Evolutionary conservation across 192 early-diverging fungal genomes (phyloP).

Genomic region (Umbelopsis vinacea): DNA sequence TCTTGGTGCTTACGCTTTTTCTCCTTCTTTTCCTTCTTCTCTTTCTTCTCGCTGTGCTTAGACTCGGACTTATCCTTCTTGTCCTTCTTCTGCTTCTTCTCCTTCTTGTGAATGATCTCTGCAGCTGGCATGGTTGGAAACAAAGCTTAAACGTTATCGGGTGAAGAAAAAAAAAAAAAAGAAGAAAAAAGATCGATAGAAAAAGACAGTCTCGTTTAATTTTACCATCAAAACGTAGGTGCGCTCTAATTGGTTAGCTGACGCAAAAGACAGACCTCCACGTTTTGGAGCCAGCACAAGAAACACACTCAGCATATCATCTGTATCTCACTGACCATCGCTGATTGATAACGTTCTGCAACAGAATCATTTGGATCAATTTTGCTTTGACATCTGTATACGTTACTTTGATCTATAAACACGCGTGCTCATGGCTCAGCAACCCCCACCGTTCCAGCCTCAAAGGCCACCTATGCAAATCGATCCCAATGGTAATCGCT

Average conservation of each 20-base stretch:
- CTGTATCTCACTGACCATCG: not conserved
- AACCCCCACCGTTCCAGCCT: constrained; percentile 21
- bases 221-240: not conserved
- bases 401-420: not conserved
- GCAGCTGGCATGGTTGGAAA: constrained; percentile 5
- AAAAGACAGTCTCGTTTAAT: constrained; percentile 7
- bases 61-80: constrained; percentile 26
- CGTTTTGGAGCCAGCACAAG: constrained; percentile 3
- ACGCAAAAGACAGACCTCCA: constrained; percentile 11
- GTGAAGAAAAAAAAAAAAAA: constrained; percentile 28
- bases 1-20: constrained; percentile 32
- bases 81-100: constrained; percentile 38
- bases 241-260: constrained; percentile 3
- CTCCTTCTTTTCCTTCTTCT: constrained; percentile 43
- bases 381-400: not conserved
- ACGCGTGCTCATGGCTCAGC: constrained; percentile 21
- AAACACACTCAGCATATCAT: not conserved
- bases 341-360: not conserved
- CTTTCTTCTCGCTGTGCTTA: constrained; percentile 36
- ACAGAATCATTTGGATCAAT: not conserved
- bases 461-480: constrained; percentile 23
- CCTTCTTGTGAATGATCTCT: constrained; percentile 12
- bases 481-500: constrained; percentile 25
- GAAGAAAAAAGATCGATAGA: constrained; percentile 8
- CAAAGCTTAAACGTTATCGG: constrained; percentile 5